Percentiles rank a stretch among this genome's conserved stretches.
Evolutionary conservation across 176 grass and related monocot genomes (phyloP).

Genomic region (Carex kokanica): DNA sequence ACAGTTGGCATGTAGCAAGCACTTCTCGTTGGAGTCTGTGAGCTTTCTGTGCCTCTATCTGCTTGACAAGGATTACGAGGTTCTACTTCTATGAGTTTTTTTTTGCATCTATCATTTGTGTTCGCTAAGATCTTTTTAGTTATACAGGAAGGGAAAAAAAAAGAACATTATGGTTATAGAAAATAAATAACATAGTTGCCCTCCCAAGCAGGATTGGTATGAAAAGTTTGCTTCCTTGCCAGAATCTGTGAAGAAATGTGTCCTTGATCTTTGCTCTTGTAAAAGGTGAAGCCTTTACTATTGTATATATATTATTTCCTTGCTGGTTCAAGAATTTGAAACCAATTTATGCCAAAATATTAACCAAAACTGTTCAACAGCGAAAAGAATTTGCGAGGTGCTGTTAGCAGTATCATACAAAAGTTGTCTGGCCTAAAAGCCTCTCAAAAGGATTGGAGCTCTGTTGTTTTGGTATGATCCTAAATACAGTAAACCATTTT

Average conservation of each 20-base stretch:
- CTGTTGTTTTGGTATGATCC: conserved; percentile 62
- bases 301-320: conserved; percentile 17
- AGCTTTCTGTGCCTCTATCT: conserved; percentile 77
- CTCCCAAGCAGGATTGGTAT: conserved; percentile 40
- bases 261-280: conserved; percentile 61
- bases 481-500: background rate
- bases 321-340: background rate
- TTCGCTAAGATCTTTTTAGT: background rate
- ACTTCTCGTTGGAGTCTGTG: conserved; percentile 72
- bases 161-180: background rate
- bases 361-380: conserved; percentile 28
- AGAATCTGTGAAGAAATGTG: conserved; percentile 34
- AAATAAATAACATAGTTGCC: conserved; percentile 9
- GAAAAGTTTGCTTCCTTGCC: conserved; percentile 49
- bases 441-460: conserved; percentile 59
- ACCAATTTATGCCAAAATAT: background rate
- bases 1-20: conserved; percentile 87
- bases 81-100: conserved; percentile 26
- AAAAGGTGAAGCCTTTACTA: conserved; percentile 38
- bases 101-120: background rate
- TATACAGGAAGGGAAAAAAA: background rate
- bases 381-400: conserved; percentile 38
- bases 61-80: conserved; percentile 62
- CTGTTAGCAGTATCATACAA: conserved; percentile 32
- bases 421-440: conserved; percentile 53